Base-by-base conservation (phyloP, 164 flowering plant species). In the Sedum album region DNA sequence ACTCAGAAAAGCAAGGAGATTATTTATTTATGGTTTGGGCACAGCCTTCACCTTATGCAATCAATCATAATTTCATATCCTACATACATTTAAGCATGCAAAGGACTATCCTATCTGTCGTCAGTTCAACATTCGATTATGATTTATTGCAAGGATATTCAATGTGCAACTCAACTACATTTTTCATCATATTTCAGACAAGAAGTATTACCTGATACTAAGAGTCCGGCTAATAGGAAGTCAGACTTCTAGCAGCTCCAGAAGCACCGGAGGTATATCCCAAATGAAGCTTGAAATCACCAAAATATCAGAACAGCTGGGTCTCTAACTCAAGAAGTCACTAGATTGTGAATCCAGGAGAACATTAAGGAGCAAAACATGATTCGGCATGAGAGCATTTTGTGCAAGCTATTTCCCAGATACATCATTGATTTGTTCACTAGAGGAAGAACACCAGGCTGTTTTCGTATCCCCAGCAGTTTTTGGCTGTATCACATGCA, bases 371-470 rank as follows among this genome's bases (percentile, higher is more conserved):
- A 53, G 17, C 31, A 25, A 10, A 55, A 55, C 14, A 25, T 55
- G 61, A 55, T 26, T 28, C 26, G n/a, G 61, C 31, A 55, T 55
- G 31, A 25, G 61, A 55, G 55, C 57, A 44, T 18, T 31, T 4
- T 2, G 13, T 6, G 38, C 68, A 26, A 15, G 35, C 31, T 66
- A 25, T 39, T 66, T 66, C 53, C 51, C 49, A 66, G 11, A 30
- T 66, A 41, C 68, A 66, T 66, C 35, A 26, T 26, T 20, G 53
- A 41, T 66, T 41, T 66, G 68, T 66, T 66, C 36, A 66, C 68
- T 11, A 66, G 57, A 14, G 68, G 68, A 17, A 66, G 68, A n/a
- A 41, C 68, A 9, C 53, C 68, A 21, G 68, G 53, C 49, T 66
- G 35, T 66, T 31, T 66, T 13, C 68, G 68, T 14, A 38, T 26